These are phyloP conservation scores for Aspergillus clavatus DNA, from an alignment of 2,329 filamentous ascomycete species.

Conservation along the genomic window DNA sequence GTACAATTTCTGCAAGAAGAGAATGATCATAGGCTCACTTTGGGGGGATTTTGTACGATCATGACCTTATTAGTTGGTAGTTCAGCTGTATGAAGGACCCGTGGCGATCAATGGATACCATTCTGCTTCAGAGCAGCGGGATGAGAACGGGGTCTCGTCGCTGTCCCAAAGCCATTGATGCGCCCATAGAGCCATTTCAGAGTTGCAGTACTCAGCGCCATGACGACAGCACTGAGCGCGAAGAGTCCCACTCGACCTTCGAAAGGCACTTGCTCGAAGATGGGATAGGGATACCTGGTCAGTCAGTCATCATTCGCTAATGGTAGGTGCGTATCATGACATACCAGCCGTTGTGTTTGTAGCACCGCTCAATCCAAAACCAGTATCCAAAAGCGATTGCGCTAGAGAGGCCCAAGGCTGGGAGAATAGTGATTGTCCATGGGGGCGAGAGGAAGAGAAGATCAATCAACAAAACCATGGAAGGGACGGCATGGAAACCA, in stretches of 20 bases:
- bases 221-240: slow-evolving; percentile 61
- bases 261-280: slow-evolving; percentile 66
- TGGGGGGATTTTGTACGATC: too few relatives aligned
- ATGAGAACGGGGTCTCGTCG: slow-evolving; percentile 17
- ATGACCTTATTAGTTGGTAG: too few relatives aligned
- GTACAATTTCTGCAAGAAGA: too few relatives aligned
- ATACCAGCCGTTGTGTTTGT: slow-evolving; percentile 55
- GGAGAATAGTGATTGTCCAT: slow-evolving; percentile 52
- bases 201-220: slow-evolving; percentile 64
- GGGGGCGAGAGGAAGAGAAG: slow-evolving; percentile 56
- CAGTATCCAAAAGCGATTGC: slow-evolving; percentile 56
- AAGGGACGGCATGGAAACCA: slow-evolving; percentile 49
- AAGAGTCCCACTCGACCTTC: slow-evolving; percentile 66
- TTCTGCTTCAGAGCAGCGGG: slow-evolving; percentile 28
- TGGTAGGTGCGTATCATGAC: slow-evolving; percentile 19
- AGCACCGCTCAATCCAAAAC: slow-evolving; percentile 61
- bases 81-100: too few relatives aligned
- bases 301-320: slow-evolving; percentile 3
- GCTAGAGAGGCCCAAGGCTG: slow-evolving; percentile 47
- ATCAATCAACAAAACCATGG: slow-evolving; percentile 51
- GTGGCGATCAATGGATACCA: slow-evolving; percentile 15
- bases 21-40: too few relatives aligned
- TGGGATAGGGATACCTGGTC: slow-evolving; percentile 75
- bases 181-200: slow-evolving; percentile 67
- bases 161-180: slow-evolving; percentile 35